Evolutionary conservation across 1,284 basidiomycete genomes (phyloP).

Genomic region (Somion occarium): DNA sequence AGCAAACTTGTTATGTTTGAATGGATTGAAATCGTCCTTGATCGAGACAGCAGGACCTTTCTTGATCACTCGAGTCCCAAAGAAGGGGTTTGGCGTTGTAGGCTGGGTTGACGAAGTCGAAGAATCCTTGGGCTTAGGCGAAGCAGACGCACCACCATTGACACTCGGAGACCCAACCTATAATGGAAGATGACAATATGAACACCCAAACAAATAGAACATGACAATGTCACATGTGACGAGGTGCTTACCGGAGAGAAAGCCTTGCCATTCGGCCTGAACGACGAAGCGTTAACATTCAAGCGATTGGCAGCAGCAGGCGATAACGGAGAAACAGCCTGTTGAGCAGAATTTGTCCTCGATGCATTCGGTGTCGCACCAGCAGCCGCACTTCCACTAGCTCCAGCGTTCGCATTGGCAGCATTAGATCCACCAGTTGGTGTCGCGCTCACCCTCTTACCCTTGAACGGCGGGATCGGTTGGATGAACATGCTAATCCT

Average conservation of each 20-base stretch:
- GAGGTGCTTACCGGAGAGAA: constrained; percentile 30
- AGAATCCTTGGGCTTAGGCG: constrained; percentile 55
- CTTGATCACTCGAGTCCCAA: constrained; percentile 74
- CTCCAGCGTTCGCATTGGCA: constrained; percentile 21
- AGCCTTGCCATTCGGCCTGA: constrained; percentile 80
- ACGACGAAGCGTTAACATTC: constrained; percentile 75
- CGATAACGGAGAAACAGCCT: constrained; percentile 34
- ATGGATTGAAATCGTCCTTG: constrained; percentile 94
- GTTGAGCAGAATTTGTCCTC: constrained; percentile 16
- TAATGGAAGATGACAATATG: no score
- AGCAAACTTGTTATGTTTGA: constrained; percentile 79
- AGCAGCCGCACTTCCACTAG: no score
- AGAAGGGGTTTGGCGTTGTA: constrained; percentile 75
- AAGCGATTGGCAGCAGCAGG: constrained; percentile 39
- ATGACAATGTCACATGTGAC: background rate
- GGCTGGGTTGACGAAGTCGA: constrained; percentile 22
- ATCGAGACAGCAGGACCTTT: constrained; percentile 69
- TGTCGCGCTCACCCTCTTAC: constrained; percentile 38
- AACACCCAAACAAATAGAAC: background rate
- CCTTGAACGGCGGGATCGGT: constrained; percentile 89
- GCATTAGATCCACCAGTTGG: constrained; percentile 25
- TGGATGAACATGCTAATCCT: constrained; percentile 72
- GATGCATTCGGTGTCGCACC: constrained; percentile 24
- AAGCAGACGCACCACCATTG: constrained; percentile 43
- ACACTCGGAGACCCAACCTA: constrained; percentile 40